A percentile compares a stretch with the other conserved stretches of the same genome.
These are phyloP conservation scores for Apiotrichum domesticum DNA, from an alignment of 1,284 basidiomycete genomes.

Conservation along the genomic window DNA sequence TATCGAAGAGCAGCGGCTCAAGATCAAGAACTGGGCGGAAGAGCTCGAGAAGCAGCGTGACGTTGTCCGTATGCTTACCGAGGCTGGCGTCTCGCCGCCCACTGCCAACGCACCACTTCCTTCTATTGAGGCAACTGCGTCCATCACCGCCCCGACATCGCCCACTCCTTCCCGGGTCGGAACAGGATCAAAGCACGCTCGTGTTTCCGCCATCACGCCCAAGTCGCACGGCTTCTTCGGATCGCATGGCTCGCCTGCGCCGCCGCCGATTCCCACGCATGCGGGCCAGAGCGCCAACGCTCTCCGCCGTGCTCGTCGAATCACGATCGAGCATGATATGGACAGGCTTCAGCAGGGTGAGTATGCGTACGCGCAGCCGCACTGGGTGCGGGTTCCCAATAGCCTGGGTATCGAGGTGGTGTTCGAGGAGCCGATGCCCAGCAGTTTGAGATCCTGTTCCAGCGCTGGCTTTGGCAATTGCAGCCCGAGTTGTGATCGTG, in stretches of 20 bases:
- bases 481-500: no score
- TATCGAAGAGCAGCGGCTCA: constrained; percentile 41
- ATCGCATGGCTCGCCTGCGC: constrained; percentile 2
- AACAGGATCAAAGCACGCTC: neutral
- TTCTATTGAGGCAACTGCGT: neutral
- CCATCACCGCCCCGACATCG: constrained; percentile 1
- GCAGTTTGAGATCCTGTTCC: no score
- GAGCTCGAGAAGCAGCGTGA: constrained; percentile 42
- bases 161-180: neutral
- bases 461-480: no score
- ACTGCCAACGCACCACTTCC: neutral
- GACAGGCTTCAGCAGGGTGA: constrained; percentile 33
- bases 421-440: no score
- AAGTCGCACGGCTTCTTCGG: neutral
- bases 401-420: no score
- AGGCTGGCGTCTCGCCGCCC: neutral
- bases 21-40: constrained; percentile 42
- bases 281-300: constrained; percentile 26
- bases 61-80: constrained; percentile 35
- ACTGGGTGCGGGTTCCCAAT: neutral
- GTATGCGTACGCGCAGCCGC: constrained; percentile 7
- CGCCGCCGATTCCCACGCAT: constrained; percentile 41
- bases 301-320: constrained; percentile 30
- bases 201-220: constrained; percentile 21
- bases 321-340: constrained; percentile 46